Conservation (phyloP, 352 stramenopile genomes). For the Pythium graminicola region DNA sequence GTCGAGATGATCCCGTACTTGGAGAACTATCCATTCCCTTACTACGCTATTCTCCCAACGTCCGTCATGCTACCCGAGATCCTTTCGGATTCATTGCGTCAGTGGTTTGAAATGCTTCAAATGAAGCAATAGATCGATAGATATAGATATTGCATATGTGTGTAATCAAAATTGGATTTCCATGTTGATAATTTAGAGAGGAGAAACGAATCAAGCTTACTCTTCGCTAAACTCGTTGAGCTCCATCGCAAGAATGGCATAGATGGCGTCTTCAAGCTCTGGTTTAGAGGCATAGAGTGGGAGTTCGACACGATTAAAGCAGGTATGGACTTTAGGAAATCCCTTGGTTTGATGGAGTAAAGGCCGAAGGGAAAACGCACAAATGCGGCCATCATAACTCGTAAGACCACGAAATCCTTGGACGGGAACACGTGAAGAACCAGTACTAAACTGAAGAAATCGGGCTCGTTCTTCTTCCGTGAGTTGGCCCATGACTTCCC, state of each 20-base stretch:
- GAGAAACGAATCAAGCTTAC: constrained; percentile 19
- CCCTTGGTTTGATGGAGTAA: constrained; percentile 51
- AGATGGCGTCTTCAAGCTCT: constrained; percentile 93
- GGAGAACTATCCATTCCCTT: constrained; percentile 99
- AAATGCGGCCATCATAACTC: constrained; percentile 80
- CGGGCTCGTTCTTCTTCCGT: constrained; percentile 68
- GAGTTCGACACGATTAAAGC: constrained; percentile 79
- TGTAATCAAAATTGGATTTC: background rate
- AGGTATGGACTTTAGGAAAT: constrained; percentile 77
- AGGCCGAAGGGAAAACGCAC: constrained; percentile 57
- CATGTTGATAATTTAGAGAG: background rate
- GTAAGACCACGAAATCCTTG: constrained; percentile 78
- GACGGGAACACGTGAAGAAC: constrained; percentile 78
- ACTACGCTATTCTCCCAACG: constrained; percentile 97
- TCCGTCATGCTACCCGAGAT: constrained; percentile 96
- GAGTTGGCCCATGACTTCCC: constrained; percentile 52
- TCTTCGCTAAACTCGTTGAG: constrained; percentile 91
- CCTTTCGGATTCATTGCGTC: constrained; percentile 97
- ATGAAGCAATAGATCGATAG: constrained; percentile 36
- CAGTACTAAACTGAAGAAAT: constrained; percentile 83
- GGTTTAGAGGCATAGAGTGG: constrained; percentile 76
- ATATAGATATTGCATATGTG: constrained; percentile 6
- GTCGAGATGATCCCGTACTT: constrained; percentile 97
- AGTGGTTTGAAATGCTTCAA: constrained; percentile 99
- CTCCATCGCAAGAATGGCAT: constrained; percentile 94